phyloP scores from a whole-genome alignment of 306 rosid genomes.

The Vigna reflexopilosa region DNA sequence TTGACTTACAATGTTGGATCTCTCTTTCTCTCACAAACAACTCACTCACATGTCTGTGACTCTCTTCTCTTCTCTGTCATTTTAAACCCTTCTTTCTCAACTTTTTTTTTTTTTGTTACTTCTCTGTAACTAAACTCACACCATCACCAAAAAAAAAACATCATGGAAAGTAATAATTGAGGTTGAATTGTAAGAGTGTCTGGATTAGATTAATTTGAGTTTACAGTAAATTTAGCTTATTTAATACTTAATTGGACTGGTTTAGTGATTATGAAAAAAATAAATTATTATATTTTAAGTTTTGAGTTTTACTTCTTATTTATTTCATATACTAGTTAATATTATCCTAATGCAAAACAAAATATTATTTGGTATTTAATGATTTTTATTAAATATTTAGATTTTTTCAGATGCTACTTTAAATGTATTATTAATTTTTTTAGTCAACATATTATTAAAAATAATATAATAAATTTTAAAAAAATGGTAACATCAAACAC shows the following conservation, averaged over 20 bases:
- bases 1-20: constrained; percentile 61
- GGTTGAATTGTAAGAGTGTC: not conserved
- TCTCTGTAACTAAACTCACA: constrained; percentile 15
- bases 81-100: constrained; percentile 49
- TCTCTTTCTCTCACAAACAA: constrained; percentile 1
- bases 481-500: not conserved
- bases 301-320: not conserved
- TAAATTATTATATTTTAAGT: not conserved
- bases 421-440: not conserved
- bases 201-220: not conserved
- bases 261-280: not conserved
- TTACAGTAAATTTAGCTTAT: not conserved
- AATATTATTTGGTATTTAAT: not conserved
- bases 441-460: not conserved
- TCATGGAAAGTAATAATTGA: not conserved
- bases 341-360: not conserved
- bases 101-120: constrained; percentile 19
- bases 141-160: not conserved
- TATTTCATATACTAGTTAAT: not conserved
- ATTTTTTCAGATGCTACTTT: too few species aligned
- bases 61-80: constrained; percentile 41
- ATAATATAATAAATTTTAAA: not conserved
- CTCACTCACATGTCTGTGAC: constrained; percentile 36
- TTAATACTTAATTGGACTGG: not conserved
- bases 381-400: too few species aligned